Evolutionary conservation across 2,329 filamentous ascomycete species (phyloP).

Genomic region (Thielaviopsis punctulata): DNA sequence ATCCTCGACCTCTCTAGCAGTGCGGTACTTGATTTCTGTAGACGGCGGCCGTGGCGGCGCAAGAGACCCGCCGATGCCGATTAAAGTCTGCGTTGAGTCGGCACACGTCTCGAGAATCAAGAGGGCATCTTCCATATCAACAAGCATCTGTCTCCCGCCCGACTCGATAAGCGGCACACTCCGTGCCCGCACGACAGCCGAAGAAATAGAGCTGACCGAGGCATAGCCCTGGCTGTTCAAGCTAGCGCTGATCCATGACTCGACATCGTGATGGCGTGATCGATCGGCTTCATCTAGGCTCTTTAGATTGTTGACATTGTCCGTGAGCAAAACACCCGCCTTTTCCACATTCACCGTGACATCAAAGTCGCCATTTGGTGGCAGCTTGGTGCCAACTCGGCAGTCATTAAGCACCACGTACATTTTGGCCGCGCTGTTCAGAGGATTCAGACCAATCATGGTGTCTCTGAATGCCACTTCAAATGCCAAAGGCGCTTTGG

Average conservation of each 20-base stretch:
- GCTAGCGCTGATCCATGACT: constrained; percentile 24
- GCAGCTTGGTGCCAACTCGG: constrained; percentile 49
- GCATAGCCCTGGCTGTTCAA: constrained; percentile 59
- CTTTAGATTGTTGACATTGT: constrained; percentile 34
- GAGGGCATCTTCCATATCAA: constrained; percentile 72
- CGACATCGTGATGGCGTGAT: constrained; percentile 19
- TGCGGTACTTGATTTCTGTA: constrained; percentile 71
- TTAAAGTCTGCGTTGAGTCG: constrained; percentile 87
- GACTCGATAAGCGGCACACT: constrained; percentile 33
- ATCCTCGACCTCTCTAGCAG: constrained; percentile 70
- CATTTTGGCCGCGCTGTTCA: constrained; percentile 56
- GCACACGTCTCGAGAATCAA: constrained; percentile 88
- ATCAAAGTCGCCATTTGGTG: constrained; percentile 45
- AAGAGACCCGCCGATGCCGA: constrained; percentile 61
- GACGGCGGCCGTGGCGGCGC: constrained; percentile 70
- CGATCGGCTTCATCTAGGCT: constrained; percentile 17
- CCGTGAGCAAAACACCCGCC: constrained; percentile 66
- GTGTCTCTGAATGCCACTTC: constrained; percentile 69
- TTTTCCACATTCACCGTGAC: constrained; percentile 56
- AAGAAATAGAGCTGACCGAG: constrained; percentile 71
- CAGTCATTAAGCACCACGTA: constrained; percentile 65
- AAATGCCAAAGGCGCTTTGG: constrained; percentile 36
- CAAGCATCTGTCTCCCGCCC: constrained; percentile 50
- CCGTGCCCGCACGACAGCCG: constrained; percentile 52
- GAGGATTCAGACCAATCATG: constrained; percentile 68